A percentile compares a stretch with the other conserved stretches of the same genome.
Conservation (phyloP, 345 rosid species). For the Dovyalis caffra region DNA sequence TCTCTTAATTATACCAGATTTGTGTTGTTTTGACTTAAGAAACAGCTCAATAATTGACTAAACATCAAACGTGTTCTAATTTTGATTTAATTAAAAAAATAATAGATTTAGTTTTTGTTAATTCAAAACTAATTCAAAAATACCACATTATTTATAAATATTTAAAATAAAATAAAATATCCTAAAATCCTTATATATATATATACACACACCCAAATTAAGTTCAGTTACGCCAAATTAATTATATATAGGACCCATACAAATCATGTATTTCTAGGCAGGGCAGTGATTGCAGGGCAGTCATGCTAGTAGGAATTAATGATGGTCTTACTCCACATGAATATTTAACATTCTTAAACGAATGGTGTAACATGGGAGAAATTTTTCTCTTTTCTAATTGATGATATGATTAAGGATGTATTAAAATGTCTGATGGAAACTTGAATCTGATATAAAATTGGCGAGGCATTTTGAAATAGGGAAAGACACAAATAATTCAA, state of each 20-base stretch:
- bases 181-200: too few species aligned
- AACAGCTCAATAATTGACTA: too few species aligned
- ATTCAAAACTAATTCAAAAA: too few species aligned
- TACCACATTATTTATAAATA: too few species aligned
- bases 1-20: too few species aligned
- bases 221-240: conserved; percentile 2
- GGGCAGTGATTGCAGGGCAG: conserved; percentile 11
- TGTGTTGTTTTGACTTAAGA: too few species aligned
- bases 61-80: too few species aligned
- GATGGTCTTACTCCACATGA: conserved; percentile 7
- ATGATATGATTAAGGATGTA: neutral
- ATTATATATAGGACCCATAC: conserved; percentile 17
- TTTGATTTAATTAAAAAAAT: too few species aligned
- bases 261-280: conserved; percentile 5
- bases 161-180: too few species aligned
- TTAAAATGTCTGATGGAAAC: neutral
- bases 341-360: neutral
- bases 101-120: too few species aligned
- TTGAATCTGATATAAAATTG: neutral
- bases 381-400: neutral
- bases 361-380: neutral
- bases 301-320: conserved; percentile 18
- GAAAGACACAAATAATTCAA: neutral
- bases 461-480: neutral
- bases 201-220: too few species aligned